These are phyloP conservation scores for Tremellales sp. DNA, from an alignment of 1,284 basidiomycete species.

Conservation along the genomic window DNA sequence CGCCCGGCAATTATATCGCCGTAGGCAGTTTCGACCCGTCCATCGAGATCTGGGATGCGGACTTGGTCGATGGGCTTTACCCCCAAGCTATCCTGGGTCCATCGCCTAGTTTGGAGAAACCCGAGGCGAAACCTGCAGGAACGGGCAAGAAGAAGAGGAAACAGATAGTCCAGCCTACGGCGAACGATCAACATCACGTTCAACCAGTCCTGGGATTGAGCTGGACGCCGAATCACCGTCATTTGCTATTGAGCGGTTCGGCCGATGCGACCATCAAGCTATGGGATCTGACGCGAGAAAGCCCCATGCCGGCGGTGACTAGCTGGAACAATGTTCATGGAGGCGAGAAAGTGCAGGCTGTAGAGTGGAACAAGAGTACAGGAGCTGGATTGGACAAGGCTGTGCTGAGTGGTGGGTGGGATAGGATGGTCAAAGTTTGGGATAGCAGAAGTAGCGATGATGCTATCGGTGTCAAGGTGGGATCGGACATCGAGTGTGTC, in stretches of 20 bases:
- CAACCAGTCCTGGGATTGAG: slow-evolving; percentile 87
- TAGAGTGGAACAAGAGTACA: slow-evolving; percentile 88
- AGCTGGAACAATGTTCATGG: slow-evolving; percentile 79
- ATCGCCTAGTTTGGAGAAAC: slow-evolving; percentile 63
- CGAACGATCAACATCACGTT: slow-evolving; percentile 74
- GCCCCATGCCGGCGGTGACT: slow-evolving; percentile 62
- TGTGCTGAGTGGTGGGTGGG: slow-evolving; percentile 87
- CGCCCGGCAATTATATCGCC: slow-evolving; percentile 80
- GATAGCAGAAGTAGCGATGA: slow-evolving; percentile 77
- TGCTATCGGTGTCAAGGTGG: slow-evolving; percentile 72
- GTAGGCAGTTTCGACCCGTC: slow-evolving; percentile 97
- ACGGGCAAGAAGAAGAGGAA: slow-evolving; percentile 94
- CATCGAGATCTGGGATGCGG: slow-evolving; percentile 98
- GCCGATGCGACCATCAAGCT: slow-evolving; percentile 95
- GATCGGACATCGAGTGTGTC: slow-evolving; percentile 87
- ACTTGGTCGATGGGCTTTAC: slow-evolving; percentile 90
- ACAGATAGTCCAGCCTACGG: slow-evolving; percentile 67
- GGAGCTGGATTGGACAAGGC: slow-evolving; percentile 60
- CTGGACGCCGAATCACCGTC: slow-evolving; percentile 87
- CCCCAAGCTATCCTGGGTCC: slow-evolving; percentile 85
- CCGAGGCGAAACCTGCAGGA: slow-evolving; percentile 69
- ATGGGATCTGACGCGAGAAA: slow-evolving; percentile 83
- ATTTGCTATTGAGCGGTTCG: slow-evolving; percentile 84
- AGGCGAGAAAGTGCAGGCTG: slow-evolving; percentile 90
- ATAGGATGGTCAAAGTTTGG: slow-evolving; percentile 87